Evolutionary conservation across 371 early-diverging fungal species (phyloP).

Genomic region (Mortierella sp.): DNA sequence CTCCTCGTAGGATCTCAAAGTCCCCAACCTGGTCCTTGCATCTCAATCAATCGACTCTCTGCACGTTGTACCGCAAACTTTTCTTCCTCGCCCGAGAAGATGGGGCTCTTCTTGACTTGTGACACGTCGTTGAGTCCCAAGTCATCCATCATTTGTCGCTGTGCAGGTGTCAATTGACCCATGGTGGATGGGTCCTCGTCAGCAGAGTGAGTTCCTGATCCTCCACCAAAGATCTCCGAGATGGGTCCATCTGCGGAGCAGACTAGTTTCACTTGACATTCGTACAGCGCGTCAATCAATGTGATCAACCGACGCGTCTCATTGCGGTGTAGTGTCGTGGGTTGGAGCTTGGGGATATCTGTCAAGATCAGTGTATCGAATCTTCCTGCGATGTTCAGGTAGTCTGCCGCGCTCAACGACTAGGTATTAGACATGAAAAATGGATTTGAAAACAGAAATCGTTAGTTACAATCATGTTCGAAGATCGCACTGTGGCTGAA

Average conservation of each 20-base stretch:
- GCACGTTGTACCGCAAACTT: constrained; percentile 96
- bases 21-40: constrained; percentile 72
- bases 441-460: too few relatives aligned
- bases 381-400: constrained; percentile 78
- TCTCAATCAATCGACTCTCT: constrained; percentile 85
- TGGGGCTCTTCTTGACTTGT: constrained; percentile 65
- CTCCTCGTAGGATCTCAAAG: constrained; percentile 9
- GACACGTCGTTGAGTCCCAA: constrained; percentile 61
- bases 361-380: constrained; percentile 84
- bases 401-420: constrained; percentile 90
- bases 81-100: constrained; percentile 92
- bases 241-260: constrained; percentile 79
- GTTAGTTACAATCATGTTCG: too few relatives aligned
- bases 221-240: constrained; percentile 69
- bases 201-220: constrained; percentile 5
- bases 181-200: constrained; percentile 21
- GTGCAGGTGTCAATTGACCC: constrained; percentile 56
- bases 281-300: constrained; percentile 62
- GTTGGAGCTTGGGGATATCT: constrained; percentile 82
- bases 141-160: constrained; percentile 70
- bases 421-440: constrained; percentile 16
- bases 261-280: constrained; percentile 72
- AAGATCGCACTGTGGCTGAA: too few relatives aligned
- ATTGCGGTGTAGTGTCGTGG: too few relatives aligned
- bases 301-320: too few relatives aligned